Base-by-base conservation (phyloP, 2,329 filamentous ascomycete genomes). In the Clonostachys chloroleuca region DNA sequence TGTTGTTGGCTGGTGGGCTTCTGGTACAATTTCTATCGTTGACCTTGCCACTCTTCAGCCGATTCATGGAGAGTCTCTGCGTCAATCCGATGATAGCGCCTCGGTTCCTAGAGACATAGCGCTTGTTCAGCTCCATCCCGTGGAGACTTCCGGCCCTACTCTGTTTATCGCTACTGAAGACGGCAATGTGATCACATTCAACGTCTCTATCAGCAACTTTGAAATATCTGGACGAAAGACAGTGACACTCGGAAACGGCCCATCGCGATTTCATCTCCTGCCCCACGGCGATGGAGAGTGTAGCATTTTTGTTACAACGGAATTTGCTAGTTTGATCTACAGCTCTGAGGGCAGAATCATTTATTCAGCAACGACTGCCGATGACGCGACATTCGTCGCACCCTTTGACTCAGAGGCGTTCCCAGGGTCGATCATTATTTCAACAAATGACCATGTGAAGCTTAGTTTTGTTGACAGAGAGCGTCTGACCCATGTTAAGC, bases 321-420 rank as follows among this genome's bases (percentile, higher is more conserved):
- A 99, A 58, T 90, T 96, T 60, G 89, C 94, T 1, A 96, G 89
- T 52, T 69, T 99, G 47, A 96, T 99, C 43, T 96, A 99, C 61
- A 88, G 87, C 9, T 84, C 85, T 0, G 91, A 96, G 60, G 89
- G 88, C 1, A 81, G 92, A 18, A 86, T 96, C 39, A 83, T 96
- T 1, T 99, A 95, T 68, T 96, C 92, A 5, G 92, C 94, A 2
- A 89, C 96, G 2, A 96, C 92, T 12, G 90, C 92, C 4, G 89
- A 96, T 51, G 86, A 91, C 52, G 89, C 90, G 1, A 85, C 84
- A 1, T 86, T 82, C 43, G 84, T 97, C 6, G 94, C 89, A 51
- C 79, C 87, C 0, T 95, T 99, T 59, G 81, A 96, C 62, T 78
- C 86, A 0, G 82, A 86, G 55, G 87, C 87, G 3, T 99, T 89